Percentiles rank a stretch among this genome's conserved stretches.
These are phyloP conservation scores for Pelargonium fulgidum DNA, from an alignment of 441 rosid species.

Conservation along the genomic window DNA sequence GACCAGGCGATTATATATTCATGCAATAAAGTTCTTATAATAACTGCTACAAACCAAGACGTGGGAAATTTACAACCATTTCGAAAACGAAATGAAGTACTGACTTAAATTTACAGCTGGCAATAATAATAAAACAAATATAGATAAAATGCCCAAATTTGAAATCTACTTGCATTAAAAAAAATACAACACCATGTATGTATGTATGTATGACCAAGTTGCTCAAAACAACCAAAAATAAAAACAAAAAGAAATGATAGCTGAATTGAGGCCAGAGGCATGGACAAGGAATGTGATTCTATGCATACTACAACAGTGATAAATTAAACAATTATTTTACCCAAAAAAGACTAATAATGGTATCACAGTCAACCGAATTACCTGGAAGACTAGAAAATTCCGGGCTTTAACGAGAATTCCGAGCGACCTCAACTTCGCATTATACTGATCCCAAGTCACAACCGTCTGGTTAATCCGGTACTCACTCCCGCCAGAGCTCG, in stretches of 20 bases:
- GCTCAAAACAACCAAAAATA: neutral
- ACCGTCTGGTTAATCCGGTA: conserved; percentile 69
- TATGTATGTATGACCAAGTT: neutral
- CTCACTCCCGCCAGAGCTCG: conserved; percentile 79
- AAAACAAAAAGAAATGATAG: neutral
- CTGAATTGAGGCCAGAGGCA: neutral
- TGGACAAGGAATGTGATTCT: too few species aligned
- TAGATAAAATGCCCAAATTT: neutral
- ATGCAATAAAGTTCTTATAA: too few species aligned
- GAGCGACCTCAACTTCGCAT: conserved; percentile 59
- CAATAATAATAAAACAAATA: neutral
- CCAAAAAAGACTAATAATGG: neutral
- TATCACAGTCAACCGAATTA: conserved; percentile 17
- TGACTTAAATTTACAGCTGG: neutral
- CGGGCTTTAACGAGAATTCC: conserved; percentile 98
- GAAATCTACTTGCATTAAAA: neutral
- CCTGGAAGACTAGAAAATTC: conserved; percentile 97
- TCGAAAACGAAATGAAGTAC: neutral
- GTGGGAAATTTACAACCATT: neutral
- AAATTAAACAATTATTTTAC: too few species aligned
- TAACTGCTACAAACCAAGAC: neutral
- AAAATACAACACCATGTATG: neutral
- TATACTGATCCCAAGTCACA: conserved; percentile 91
- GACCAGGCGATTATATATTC: too few species aligned
- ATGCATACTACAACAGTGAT: too few species aligned